phyloP scores from a whole-genome alignment of 2,329 filamentous ascomycete species.

The Ceratocystis smalleyi region DNA sequence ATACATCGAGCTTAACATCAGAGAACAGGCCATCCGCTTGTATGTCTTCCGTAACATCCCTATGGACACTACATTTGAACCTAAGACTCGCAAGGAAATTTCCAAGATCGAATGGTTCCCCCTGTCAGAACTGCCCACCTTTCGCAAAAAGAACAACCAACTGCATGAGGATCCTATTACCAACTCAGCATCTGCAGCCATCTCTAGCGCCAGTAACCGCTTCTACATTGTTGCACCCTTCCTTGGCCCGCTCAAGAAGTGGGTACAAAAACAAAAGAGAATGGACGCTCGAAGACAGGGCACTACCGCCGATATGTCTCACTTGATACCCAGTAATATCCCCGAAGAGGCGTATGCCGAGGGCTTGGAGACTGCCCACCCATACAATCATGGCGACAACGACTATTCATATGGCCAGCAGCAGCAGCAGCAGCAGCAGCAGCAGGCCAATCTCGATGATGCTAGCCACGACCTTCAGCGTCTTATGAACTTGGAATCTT shows the following conservation, averaged over 20 bases:
- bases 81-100: slow-evolving; percentile 89
- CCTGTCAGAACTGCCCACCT: slow-evolving; percentile 70
- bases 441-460: slow-evolving; percentile 33
- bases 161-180: slow-evolving; percentile 20
- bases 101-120: slow-evolving; percentile 95
- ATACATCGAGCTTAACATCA: slow-evolving; percentile 75
- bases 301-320: slow-evolving; percentile 25
- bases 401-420: slow-evolving; percentile 1
- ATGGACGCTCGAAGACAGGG: slow-evolving; percentile 22
- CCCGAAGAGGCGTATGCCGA: slow-evolving; percentile 38
- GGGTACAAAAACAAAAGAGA: slow-evolving; percentile 70
- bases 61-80: slow-evolving; percentile 74
- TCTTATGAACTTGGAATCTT: slow-evolving; percentile 32
- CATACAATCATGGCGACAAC: background rate
- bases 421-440: slow-evolving; percentile 3
- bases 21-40: slow-evolving; percentile 80
- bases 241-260: slow-evolving; percentile 68
- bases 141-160: slow-evolving; percentile 47
- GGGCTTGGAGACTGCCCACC: background rate
- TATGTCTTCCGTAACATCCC: slow-evolving; percentile 85
- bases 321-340: slow-evolving; percentile 19
- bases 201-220: slow-evolving; percentile 53
- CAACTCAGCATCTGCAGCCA: background rate
- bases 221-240: slow-evolving; percentile 99
- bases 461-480: slow-evolving; percentile 39